Percentiles rank a stretch among this genome's conserved stretches.
These are phyloP conservation scores for Discostella stelligeroides DNA, from an alignment of 108 stramenopile species.

Conservation along the genomic window DNA sequence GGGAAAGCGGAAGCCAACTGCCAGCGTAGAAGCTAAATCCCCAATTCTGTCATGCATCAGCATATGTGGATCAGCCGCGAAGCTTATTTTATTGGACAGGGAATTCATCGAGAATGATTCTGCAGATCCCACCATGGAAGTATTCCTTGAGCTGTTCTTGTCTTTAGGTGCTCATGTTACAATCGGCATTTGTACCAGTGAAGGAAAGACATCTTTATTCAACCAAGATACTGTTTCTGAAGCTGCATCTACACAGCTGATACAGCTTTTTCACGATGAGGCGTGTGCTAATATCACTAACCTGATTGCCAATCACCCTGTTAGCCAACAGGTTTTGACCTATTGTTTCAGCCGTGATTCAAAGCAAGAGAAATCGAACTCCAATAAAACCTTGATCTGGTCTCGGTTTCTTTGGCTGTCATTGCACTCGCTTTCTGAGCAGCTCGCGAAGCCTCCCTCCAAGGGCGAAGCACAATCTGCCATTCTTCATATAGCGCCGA, in stretches of 20 bases:
- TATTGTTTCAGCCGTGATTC: constrained; percentile 8
- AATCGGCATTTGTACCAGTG: not conserved
- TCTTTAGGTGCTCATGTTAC: constrained; percentile 39
- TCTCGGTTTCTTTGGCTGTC: constrained; percentile 46
- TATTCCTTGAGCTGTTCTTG: constrained; percentile 26
- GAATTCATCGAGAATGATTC: constrained; percentile 14
- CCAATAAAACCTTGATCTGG: constrained; percentile 12
- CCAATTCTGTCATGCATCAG: constrained; percentile 39
- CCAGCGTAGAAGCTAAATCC: not conserved
- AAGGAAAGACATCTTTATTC: not conserved
- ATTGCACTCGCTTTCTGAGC: constrained; percentile 33
- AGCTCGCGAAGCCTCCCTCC: not conserved
- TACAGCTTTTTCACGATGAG: constrained; percentile 11
- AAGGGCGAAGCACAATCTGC: constrained; percentile 1
- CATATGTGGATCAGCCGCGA: constrained; percentile 35
- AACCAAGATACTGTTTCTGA: constrained; percentile 15
- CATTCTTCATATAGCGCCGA: constrained; percentile 11
- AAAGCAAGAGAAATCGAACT: not conserved
- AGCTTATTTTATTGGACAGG: constrained; percentile 19
- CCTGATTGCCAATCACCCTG: constrained; percentile 24
- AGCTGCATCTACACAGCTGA: constrained; percentile 27
- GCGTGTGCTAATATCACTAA: constrained; percentile 5
- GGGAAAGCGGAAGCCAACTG: constrained; percentile 7
- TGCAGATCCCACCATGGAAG: constrained; percentile 10
- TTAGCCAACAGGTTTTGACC: constrained; percentile 9